These are phyloP conservation scores for Ascochyta viciae-villosae DNA, from an alignment of 2,329 filamentous ascomycete species.

Conservation along the genomic window DNA sequence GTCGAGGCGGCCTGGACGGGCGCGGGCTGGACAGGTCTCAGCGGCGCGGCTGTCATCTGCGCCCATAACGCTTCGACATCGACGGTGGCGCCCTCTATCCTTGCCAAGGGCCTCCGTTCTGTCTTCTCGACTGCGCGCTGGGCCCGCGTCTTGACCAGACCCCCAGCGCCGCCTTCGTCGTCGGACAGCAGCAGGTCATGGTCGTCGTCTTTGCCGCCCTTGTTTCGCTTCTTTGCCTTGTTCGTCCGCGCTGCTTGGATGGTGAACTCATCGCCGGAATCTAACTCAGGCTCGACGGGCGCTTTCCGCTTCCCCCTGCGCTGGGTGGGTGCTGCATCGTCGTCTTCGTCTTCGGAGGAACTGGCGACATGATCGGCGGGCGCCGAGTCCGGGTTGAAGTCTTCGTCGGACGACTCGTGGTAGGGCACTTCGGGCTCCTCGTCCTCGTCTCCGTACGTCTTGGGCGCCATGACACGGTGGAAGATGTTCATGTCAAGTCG, in stretches of 20 bases:
- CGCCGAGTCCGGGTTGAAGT: constrained; percentile 74
- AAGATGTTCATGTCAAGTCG: constrained; percentile 3
- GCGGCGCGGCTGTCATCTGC: constrained; percentile 64
- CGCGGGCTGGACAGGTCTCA: constrained; percentile 33
- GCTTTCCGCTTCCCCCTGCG: constrained; percentile 45
- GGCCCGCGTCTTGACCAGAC: constrained; percentile 74
- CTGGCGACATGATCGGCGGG: constrained; percentile 59
- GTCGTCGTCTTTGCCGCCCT: constrained; percentile 28
- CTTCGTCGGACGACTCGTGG: constrained; percentile 73
- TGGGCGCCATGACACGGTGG: constrained; percentile 34
- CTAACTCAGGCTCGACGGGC: constrained; percentile 40
- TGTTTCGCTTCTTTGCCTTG: constrained; percentile 51
- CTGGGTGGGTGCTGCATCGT: constrained; percentile 27
- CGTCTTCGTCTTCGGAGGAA: constrained; percentile 52
- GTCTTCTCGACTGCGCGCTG: constrained; percentile 71
- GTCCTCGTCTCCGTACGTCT: constrained; percentile 39
- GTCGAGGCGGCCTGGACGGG: constrained; percentile 14
- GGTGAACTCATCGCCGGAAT: constrained; percentile 74
- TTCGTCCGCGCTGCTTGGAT: constrained; percentile 67
- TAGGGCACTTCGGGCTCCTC: constrained; percentile 54
- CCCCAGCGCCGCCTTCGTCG: constrained; percentile 61
- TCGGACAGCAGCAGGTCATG: constrained; percentile 34
- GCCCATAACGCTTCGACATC: constrained; percentile 76
- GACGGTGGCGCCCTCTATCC: constrained; percentile 68
- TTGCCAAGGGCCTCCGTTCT: constrained; percentile 62